Base-by-base conservation (phyloP, 2,329 filamentous ascomycete genomes). In the Pseudogymnoascus sp. region DNA sequence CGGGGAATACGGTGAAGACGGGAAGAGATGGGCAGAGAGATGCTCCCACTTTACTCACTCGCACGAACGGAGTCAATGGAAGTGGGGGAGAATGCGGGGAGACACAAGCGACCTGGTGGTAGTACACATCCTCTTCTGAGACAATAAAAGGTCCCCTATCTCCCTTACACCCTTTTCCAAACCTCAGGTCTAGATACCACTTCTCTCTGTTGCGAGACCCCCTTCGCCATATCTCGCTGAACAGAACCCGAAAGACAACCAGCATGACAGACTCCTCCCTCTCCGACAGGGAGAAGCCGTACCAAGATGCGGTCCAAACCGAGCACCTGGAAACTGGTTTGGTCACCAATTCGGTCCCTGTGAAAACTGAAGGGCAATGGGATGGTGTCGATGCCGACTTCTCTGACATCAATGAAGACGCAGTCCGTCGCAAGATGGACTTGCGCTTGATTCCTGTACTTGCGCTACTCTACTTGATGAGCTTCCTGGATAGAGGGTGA, bases 391-490 rank as follows among this genome's bases (percentile, higher is more conserved):
- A 52, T 18, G 45, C 45, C 45, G 45, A 52, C 9, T 52, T 52
- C 45, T 19, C 26, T 13, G 26, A 9, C 10, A 8, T 58, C 30
- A 12, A 58, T 58, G 30, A 35, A 60, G 45, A n/a, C 30, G 28
- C 10, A 2, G 28, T 61, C 8, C 38, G 66, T 15, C 59, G 64
- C 10, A 65, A 87, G 71, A 72, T 89, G 30, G 86, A 89, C 69
- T 62, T 76, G 12, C 77, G 80, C 67, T 77, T 89, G 23, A 78
- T 89, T 12, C 86, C 86, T 2, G 74, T 88, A 18, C 76, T 88
- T 6, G 87, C 88, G 81, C 70, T 81, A 5, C 72, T 88, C 13
- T 92, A 92, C 69, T 77, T 91, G 12, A 83, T 91, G 65, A 87
- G 84, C 65, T 92, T 91, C 69, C 73, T 92, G 6, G 88, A 90